These are phyloP conservation scores for Lantana camara DNA, from an alignment of 257 asterid species.

Conservation along the genomic window DNA sequence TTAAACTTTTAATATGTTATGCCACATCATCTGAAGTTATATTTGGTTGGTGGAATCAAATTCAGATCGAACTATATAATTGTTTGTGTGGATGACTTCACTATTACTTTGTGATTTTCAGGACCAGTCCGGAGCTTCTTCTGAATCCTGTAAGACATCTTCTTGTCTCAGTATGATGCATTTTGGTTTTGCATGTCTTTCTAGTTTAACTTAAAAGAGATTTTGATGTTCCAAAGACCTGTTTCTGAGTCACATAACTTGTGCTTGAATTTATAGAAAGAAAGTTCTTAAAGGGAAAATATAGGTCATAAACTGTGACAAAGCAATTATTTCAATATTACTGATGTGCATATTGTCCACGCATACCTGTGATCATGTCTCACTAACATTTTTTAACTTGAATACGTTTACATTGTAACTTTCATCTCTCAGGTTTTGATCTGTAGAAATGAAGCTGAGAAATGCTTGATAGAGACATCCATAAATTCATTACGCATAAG, in stretches of 20 bases:
- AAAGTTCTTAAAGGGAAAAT: background rate
- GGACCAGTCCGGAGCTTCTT: constrained; percentile 97
- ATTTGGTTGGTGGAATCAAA: constrained; percentile 21
- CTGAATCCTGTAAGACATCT: constrained; percentile 86
- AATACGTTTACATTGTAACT: constrained; percentile 27
- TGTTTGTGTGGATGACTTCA: constrained; percentile 11
- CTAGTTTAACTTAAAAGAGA: background rate
- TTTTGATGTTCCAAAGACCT: background rate
- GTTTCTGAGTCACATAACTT: constrained; percentile 7
- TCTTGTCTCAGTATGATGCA: constrained; percentile 25
- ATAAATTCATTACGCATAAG: constrained; percentile 94
- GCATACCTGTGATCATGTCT: constrained; percentile 2
- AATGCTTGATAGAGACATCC: constrained; percentile 98
- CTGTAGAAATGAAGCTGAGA: constrained; percentile 95
- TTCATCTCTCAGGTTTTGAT: constrained; percentile 68
- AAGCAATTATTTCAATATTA: too few relatives aligned
- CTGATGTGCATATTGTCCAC: background rate
- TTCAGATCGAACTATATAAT: background rate
- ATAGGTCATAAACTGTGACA: too few relatives aligned
- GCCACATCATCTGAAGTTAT: background rate
- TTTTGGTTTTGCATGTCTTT: constrained; percentile 18
- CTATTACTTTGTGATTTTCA: constrained; percentile 52
- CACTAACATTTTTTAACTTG: constrained; percentile 15
- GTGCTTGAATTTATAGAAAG: constrained; percentile 1
- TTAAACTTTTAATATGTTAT: constrained; percentile 16